Percentiles rank a stretch among this genome's conserved stretches.
Conservation (phyloP, 208 protist species). For the Sergeia podlipaevii region DNA sequence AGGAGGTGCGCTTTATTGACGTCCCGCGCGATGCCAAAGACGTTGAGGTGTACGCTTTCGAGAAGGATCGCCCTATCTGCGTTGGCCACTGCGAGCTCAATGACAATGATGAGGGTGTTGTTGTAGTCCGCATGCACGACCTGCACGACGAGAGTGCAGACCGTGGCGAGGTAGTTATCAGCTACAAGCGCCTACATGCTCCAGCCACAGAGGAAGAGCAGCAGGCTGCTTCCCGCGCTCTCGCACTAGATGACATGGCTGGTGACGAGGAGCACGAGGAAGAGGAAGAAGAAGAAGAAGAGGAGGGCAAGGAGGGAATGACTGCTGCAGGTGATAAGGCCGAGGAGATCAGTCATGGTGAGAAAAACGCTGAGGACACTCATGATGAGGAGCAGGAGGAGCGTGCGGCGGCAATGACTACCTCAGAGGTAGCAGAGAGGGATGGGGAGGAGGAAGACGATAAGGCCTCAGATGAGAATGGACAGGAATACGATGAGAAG, state of each 20-base stretch:
- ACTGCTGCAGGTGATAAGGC: conserved; percentile 1
- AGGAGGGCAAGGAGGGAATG: conserved; percentile 10
- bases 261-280: conserved; percentile 8
- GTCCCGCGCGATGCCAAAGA: conserved; percentile 33
- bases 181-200: conserved; percentile 68
- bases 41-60: conserved; percentile 60
- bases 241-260: not conserved
- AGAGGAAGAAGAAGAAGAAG: conserved; percentile 10
- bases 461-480: not conserved
- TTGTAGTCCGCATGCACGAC: conserved; percentile 67
- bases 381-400: conserved; percentile 27
- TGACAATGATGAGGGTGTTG: conserved; percentile 40
- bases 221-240: not conserved
- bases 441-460: conserved; percentile 11
- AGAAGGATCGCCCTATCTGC: conserved; percentile 49
- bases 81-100: conserved; percentile 31
- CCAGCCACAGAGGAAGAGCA: not conserved
- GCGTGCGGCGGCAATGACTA: too few species aligned
- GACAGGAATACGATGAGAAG: conserved; percentile 5
- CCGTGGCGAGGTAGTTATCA: conserved; percentile 69
- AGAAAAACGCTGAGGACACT: not conserved
- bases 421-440: too few species aligned
- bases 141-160: conserved; percentile 22
- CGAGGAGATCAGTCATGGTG: not conserved
- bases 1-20: conserved; percentile 87